Evolutionary conservation across 2,329 filamentous ascomycete species (phyloP).

Genomic region (Botryotinia convoluta): DNA sequence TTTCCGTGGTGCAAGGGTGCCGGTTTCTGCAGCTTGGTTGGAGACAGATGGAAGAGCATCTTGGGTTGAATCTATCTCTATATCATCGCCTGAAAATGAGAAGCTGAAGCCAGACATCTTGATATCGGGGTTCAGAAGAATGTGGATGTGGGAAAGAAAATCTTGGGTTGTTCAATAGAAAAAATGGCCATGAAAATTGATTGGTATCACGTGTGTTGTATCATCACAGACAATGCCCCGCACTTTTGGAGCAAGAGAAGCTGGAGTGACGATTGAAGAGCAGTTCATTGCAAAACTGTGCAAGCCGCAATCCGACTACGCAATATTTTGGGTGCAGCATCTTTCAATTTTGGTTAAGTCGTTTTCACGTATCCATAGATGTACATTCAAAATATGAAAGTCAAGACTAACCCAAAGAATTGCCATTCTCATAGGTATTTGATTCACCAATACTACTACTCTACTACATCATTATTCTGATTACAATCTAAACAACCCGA

Average conservation of each 20-base stretch:
- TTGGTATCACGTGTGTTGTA: slow-evolving; percentile 2
- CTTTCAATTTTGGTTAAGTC: neutral
- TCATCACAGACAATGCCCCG: neutral
- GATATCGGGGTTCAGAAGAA: neutral
- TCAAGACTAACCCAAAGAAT: neutral
- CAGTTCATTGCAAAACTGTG: neutral
- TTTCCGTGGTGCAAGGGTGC: slow-evolving; percentile 29
- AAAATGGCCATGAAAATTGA: slow-evolving; percentile 11
- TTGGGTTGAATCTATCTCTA: slow-evolving; percentile 43
- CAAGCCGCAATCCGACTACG: neutral
- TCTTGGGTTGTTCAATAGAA: neutral
- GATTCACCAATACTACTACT: neutral
- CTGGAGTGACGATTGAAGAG: neutral
- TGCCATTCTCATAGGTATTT: neutral
- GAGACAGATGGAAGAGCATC: slow-evolving; percentile 1
- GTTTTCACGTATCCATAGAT: neutral
- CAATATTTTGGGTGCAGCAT: neutral
- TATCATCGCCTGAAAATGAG: slow-evolving; percentile 62
- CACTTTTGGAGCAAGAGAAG: slow-evolving; percentile 4
- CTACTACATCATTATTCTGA: slow-evolving; percentile 1
- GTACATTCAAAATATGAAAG: neutral
- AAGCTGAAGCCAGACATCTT: slow-evolving; percentile 43
- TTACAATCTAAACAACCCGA: slow-evolving; percentile 11
- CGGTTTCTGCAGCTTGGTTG: slow-evolving; percentile 38
- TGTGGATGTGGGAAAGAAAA: neutral